Conservation (phyloP, 2,329 filamentous ascomycete species). For the Xylariaceae sp. region DNA sequence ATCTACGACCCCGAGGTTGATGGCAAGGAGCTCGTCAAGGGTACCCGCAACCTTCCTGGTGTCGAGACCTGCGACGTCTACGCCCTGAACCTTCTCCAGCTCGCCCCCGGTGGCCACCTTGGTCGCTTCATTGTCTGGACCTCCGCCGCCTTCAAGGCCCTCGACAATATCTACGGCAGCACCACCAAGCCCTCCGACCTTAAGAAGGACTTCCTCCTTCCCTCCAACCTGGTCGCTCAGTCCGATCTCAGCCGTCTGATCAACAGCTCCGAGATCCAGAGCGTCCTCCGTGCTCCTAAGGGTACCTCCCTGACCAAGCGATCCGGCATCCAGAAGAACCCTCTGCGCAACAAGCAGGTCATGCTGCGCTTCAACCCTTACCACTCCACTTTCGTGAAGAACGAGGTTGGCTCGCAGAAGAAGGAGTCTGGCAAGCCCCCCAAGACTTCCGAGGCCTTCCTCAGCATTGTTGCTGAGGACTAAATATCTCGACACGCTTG, state of each 20-base stretch:
- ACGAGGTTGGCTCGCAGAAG: slow-evolving; percentile 73
- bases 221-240: slow-evolving; percentile 87
- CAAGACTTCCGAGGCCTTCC: slow-evolving; percentile 30
- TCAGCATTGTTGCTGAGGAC: slow-evolving; percentile 28
- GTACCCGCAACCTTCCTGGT: slow-evolving; percentile 98
- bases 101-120: slow-evolving; percentile 97
- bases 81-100: slow-evolving; percentile 96
- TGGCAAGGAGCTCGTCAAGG: slow-evolving; percentile 87
- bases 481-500: slow-evolving; percentile 29
- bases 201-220: slow-evolving; percentile 99
- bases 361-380: slow-evolving; percentile 98
- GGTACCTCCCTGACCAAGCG: slow-evolving; percentile 89
- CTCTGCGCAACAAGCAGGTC: slow-evolving; percentile 97
- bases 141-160: slow-evolving; percentile 91
- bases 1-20: slow-evolving; percentile 96
- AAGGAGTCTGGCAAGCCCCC: slow-evolving; percentile 58
- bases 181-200: slow-evolving; percentile 83
- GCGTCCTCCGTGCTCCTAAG: slow-evolving; percentile 87
- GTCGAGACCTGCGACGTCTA: slow-evolving; percentile 95
- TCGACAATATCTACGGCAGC: slow-evolving; percentile 95
- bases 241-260: slow-evolving; percentile 95
- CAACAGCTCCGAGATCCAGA: slow-evolving; percentile 99
- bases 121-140: slow-evolving; percentile 99
- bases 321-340: slow-evolving; percentile 94
- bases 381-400: slow-evolving; percentile 83